Base-by-base conservation (phyloP, 2,329 filamentous ascomycete genomes). In the Hortaea sp. region DNA sequence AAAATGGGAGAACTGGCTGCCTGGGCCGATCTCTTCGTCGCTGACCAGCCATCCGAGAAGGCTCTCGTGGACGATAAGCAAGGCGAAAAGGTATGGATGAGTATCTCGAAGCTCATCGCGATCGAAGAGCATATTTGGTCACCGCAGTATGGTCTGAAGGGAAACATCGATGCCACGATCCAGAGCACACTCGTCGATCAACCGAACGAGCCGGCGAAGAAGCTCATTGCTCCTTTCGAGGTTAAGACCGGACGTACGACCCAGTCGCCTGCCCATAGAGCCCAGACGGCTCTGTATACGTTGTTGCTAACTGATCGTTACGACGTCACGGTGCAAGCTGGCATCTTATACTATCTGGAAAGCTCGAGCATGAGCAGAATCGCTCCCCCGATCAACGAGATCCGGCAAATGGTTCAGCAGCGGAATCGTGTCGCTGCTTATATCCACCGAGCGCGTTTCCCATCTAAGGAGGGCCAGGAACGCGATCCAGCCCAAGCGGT, bases 61-160 rank as follows among this genome's bases (percentile, higher is more conserved):
- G 88, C 88, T 2, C 63, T 87, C 37, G 83, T 94, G 27, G 83
- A 87, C 54, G 88, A 89, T 53, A 78, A 85, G 41, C 84, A 88
- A 59, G 84, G 84, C 37, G 79, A 84, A 44, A 84, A 82, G 54
- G 79, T 84, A 7, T 83, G 76, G 47, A 82, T 97, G 76, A 88
- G 85, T 55, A 82, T 98, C 55, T 94, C 83, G 59, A 98, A 97
- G 62, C 73, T 98, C 29, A 81, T 98, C 10, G 92, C 97, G 61
- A 86, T 98, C 7, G 92, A 98, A 63, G 92, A 98, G 65, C 92
- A 97, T 61, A 82, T 98, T 29, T 98, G 92, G 92, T 97, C 90
- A 5, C 92, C 92, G 0, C 90, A 88, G 79, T 98, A 94, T 62
- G 92, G 92, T 0, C 73, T 98, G 11, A 98, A 98, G 65, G 92